Base-by-base conservation (phyloP, 768 basidiomycete genomes). In the Rhodosporidiobolus odoratus region DNA sequence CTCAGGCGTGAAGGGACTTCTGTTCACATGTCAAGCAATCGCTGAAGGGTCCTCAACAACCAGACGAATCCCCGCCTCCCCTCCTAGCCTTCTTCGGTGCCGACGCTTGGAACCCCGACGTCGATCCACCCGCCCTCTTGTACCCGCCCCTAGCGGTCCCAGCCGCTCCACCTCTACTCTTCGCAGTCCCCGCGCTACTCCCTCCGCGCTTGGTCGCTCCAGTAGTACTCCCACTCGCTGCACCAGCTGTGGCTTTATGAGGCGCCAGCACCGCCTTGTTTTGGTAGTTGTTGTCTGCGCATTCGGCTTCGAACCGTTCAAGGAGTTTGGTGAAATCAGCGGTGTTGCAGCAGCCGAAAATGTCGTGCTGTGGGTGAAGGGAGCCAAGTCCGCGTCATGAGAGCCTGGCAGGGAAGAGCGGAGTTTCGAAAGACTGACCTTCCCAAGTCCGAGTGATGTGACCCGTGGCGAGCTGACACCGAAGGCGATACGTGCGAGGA, bases 401-500 rank as follows among this genome's bases (percentile, higher is more conserved):
- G 15, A 7, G 54, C 6, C 17, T 17, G 12, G 10, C 5, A 34
- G 34, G 15, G 23, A 34, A 35, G 37, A 5, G 32, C 17, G 54
- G 9, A 56, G 23, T 9, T 7, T 21, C 35, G 47, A 6, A 3
- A 35, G n/a, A 25, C 59, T 32, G 37, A 62, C 81, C 10, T 78
- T 80, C 4, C 81, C 80, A 77, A 83, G 81, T 68, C 83, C 84
- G 69, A 80, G 76, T 4, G 75, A 75, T 2, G 83, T 82, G 30
- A 84, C 78, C 2, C 84, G 79, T 4, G 82, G 82, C 27, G 82
- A 83, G 2, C 81, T 81, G 56, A 85, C 81, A 13, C 84, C 84
- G 65, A 84, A 85, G 8, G 84, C 84, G 79, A 83, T 80, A 13
- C 83, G 81, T 3, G 84, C 83, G n/a, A 85, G 78, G 40, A 84